Evolutionary conservation across 495 filamentous ascomycete species (phyloP).

Genomic region (Pseudomonodictys pantanalensis): DNA sequence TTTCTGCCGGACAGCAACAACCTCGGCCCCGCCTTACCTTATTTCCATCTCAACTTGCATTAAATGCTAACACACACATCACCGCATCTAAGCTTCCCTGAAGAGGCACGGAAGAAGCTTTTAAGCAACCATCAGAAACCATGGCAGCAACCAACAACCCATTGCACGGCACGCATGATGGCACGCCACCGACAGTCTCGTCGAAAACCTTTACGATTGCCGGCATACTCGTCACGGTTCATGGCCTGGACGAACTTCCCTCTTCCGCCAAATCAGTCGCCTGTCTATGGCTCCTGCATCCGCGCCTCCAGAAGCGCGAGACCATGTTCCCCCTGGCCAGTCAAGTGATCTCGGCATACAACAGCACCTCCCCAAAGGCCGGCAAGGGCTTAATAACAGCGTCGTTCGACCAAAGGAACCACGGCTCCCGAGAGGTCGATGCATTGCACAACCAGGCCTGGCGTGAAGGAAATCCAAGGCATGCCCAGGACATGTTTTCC

Average conservation of each 20-base stretch:
- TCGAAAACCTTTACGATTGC: slow-evolving; percentile 61
- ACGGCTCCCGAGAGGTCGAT: slow-evolving; percentile 67
- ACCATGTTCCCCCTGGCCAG: slow-evolving; percentile 64
- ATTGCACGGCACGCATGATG: slow-evolving; percentile 30
- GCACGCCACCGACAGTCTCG: slow-evolving; percentile 52
- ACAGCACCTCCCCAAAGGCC: slow-evolving; percentile 38
- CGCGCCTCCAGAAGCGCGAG: slow-evolving; percentile 63
- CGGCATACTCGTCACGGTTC: slow-evolving; percentile 72
- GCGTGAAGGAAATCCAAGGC: slow-evolving; percentile 73
- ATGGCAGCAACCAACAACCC: slow-evolving; percentile 33
- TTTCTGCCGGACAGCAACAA: too few relatives aligned
- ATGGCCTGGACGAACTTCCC: slow-evolving; percentile 72
- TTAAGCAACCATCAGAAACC: neutral
- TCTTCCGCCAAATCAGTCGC: slow-evolving; percentile 52
- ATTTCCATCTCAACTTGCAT: too few relatives aligned
- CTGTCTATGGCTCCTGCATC: slow-evolving; percentile 85
- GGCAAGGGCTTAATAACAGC: slow-evolving; percentile 68
- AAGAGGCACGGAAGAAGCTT: neutral
- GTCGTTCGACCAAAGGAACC: slow-evolving; percentile 86
- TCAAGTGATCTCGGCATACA: slow-evolving; percentile 58
- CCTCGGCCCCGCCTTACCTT: too few relatives aligned
- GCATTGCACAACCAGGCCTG: slow-evolving; percentile 66
- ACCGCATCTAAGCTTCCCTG: too few relatives aligned
- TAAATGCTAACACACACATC: too few relatives aligned
- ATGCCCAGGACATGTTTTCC: slow-evolving; percentile 87